Percentiles rank a stretch among this genome's conserved stretches.
Evolutionary conservation across 768 basidiomycete genomes (phyloP).

Genomic region (Russula virescens): DNA sequence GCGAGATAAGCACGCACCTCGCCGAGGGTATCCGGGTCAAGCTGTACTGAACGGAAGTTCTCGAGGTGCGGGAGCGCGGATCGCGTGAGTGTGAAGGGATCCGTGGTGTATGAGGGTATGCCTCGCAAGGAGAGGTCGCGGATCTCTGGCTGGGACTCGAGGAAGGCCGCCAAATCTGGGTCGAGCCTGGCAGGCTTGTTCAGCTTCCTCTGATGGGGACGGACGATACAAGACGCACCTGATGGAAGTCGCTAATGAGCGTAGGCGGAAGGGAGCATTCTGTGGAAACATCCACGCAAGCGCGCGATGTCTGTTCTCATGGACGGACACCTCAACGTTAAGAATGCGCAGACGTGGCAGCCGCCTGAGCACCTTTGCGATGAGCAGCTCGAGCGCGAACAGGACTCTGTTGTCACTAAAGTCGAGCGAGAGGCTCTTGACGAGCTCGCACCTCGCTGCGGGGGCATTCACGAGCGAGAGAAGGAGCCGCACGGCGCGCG

Average conservation of each 20-base stretch:
- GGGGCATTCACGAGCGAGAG: slow-evolving; percentile 37
- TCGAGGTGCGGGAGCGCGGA: slow-evolving; percentile 43
- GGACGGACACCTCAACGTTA: slow-evolving; percentile 40
- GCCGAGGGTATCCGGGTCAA: slow-evolving; percentile 40
- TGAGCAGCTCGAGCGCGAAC: slow-evolving; percentile 44
- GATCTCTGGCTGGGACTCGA: slow-evolving; percentile 45
- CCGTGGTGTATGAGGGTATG: slow-evolving; percentile 34
- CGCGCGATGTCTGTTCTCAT: slow-evolving; percentile 26
- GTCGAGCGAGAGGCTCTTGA: slow-evolving; percentile 45
- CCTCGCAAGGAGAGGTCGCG: slow-evolving; percentile 52
- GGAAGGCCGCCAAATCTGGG: slow-evolving; percentile 41
- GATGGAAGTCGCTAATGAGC: slow-evolving; percentile 50
- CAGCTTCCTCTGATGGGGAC: background rate
- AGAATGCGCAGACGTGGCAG: slow-evolving; percentile 40
- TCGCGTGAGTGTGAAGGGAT: slow-evolving; percentile 32
- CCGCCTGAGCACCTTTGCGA: slow-evolving; percentile 39
- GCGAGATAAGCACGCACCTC: slow-evolving; percentile 4
- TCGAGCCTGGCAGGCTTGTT: slow-evolving; percentile 26
- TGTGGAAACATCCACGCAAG: slow-evolving; percentile 41
- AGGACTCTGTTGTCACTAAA: slow-evolving; percentile 37
- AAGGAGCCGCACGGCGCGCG: slow-evolving; percentile 35
- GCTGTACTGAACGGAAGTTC: slow-evolving; percentile 50
- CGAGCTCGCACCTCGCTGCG: slow-evolving; percentile 33
- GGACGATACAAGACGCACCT: slow-evolving; percentile 32
- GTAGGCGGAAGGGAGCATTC: slow-evolving; percentile 40